Evolutionary conservation across 306 rosid genomes (phyloP), one percentile per base, ranked within the genome.

Genomic region (Purshia tridentata): DNA sequence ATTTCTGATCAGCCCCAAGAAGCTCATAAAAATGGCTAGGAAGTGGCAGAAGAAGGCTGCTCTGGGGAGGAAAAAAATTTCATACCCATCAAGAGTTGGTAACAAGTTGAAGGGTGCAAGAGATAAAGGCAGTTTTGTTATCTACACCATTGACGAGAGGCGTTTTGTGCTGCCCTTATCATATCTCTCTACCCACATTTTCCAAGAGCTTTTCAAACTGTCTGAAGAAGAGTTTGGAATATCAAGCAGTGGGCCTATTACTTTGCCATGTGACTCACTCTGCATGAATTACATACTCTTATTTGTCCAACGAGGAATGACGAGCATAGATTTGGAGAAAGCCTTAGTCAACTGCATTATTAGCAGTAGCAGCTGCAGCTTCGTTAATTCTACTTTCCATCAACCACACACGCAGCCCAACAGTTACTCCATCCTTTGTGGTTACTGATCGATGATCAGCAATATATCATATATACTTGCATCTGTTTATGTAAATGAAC

Each of bases 181-280:
- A 3, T 67, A 48, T 46, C 45, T 67, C 0, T 1, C 0, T 1
- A 23, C 2, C 20, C 29, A 8, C 22, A 48, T 67, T 13, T 48
- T 67, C 0, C 57, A 67, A 23, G 14, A 67, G 56, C 57, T 67
- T 4, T 48, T 67, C 8, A 67, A 48, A 3, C 5, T 67, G 56
- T 67, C 71, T 0, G 45, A 48, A 48, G 71, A 67, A 48, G 71
- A 48, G 10, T 47, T 67, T 4, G 71, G 71, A 13, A 3, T 48
- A 35, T 48, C 71, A 7, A 47, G 45, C 5, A 23, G 18, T 0
- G 23, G 39, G 13, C 57, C 56, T 23, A 67, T 47, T 0, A n/a
- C 48, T 4, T 4, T 67, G 0, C 71, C 71, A 8, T 67, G 71
- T 23, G 56, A 67, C 7, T 67, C 71, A 8, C 9, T 22, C 8